phyloP scores from a whole-genome alignment of 495 filamentous ascomycete genomes.

The Aspergillus egyptiacus region DNA sequence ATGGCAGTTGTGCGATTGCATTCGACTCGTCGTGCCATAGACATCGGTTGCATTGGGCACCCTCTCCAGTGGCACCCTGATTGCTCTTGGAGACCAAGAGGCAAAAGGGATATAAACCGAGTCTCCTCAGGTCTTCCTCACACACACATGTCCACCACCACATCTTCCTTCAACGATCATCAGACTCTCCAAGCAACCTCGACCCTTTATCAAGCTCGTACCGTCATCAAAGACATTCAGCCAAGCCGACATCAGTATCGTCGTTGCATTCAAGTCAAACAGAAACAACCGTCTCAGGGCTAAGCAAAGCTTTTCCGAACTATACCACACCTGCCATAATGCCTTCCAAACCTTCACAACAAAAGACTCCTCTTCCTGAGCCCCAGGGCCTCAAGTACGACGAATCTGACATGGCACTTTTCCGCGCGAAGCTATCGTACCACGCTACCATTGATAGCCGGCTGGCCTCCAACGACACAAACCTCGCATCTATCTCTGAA shows the following conservation, averaged over 20 bases:
- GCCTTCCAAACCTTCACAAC: conserved; percentile 24
- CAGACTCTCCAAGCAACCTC: background rate
- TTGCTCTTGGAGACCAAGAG: background rate
- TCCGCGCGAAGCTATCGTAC: conserved; percentile 36
- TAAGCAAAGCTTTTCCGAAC: background rate
- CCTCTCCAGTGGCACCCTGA: conserved; percentile 17
- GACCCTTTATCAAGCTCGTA: background rate
- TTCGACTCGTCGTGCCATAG: conserved; percentile 11
- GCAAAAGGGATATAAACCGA: conserved; percentile 10
- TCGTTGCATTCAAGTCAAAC: background rate
- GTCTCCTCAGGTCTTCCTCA: background rate
- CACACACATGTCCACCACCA: background rate
- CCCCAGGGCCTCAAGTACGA: conserved; percentile 37
- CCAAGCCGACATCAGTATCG: background rate
- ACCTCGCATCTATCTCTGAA: conserved; percentile 35
- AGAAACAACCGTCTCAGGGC: background rate
- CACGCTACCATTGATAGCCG: conserved; percentile 38
- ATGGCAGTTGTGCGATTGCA: conserved; percentile 7
- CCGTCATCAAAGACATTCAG: background rate
- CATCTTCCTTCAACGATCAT: background rate
- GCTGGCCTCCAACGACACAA: conserved; percentile 30
- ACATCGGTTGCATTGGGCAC: conserved; percentile 17
- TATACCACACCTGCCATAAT: conserved; percentile 15
- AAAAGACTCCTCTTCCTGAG: conserved; percentile 31
- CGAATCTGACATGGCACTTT: conserved; percentile 41